A percentile compares a stretch with the other conserved stretches of the same genome.
Conservation (phyloP, 208 protist genomes). For the Leptomonas pyrrhocoris region DNA sequence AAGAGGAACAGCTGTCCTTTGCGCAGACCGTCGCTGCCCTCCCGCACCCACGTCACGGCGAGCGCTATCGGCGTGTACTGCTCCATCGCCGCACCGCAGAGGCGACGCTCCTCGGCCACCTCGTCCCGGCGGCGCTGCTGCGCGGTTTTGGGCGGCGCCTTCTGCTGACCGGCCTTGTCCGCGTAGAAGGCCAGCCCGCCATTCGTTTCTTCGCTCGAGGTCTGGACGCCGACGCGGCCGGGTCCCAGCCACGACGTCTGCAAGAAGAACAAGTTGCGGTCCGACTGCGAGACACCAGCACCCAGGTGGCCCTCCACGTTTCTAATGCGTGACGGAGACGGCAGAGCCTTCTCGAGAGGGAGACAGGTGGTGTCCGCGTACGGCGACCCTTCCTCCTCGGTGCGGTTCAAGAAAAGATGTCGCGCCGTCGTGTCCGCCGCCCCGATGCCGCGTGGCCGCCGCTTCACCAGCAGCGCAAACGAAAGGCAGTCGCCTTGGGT, state of each 20-base stretch:
- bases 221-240: slow-evolving; percentile 41
- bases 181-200: slow-evolving; percentile 68
- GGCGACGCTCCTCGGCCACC: slow-evolving; percentile 26
- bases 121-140: slow-evolving; percentile 36
- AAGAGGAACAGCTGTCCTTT: slow-evolving; percentile 75
- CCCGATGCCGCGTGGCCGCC: slow-evolving; percentile 12
- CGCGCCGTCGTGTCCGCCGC: slow-evolving; percentile 22
- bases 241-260: slow-evolving; percentile 60
- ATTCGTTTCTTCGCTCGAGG: slow-evolving; percentile 6
- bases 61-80: slow-evolving; percentile 74
- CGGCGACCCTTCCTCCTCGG: neutral
- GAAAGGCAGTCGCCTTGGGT: slow-evolving; percentile 54
- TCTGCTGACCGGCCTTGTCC: slow-evolving; percentile 55
- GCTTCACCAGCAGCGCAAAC: slow-evolving; percentile 55
- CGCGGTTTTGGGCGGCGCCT: slow-evolving; percentile 16
- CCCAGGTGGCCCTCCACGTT: slow-evolving; percentile 41
- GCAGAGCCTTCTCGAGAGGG: slow-evolving; percentile 36
- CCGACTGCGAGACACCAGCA: slow-evolving; percentile 26
- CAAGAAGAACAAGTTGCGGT: slow-evolving; percentile 66
- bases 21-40: slow-evolving; percentile 28
- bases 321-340: slow-evolving; percentile 19
- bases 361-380: slow-evolving; percentile 59
- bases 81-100: slow-evolving; percentile 51
- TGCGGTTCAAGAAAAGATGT: slow-evolving; percentile 4
- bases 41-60: slow-evolving; percentile 63